These are phyloP conservation scores for Solanum sitiens DNA, from an alignment of 257 asterid genomes.

Conservation along the genomic window DNA sequence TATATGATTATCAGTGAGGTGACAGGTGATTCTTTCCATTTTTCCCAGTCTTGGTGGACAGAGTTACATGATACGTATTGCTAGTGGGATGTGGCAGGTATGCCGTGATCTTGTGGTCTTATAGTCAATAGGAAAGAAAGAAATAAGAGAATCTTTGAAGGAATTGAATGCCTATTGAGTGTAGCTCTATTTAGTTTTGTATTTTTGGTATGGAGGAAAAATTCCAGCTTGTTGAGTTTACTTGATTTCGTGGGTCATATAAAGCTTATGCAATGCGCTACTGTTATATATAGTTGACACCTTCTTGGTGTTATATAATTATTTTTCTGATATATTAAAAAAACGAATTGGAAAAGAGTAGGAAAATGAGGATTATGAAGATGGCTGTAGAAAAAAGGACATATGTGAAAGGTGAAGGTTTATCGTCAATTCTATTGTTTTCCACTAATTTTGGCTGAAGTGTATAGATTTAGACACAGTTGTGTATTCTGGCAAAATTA, in stretches of 20 bases:
- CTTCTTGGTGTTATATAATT: background rate
- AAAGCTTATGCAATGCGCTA: background rate
- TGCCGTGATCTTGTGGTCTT: background rate
- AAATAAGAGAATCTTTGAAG: background rate
- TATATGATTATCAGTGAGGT: background rate
- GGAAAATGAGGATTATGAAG: background rate
- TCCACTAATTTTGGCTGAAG: background rate
- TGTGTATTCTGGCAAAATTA: background rate
- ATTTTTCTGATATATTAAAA: background rate
- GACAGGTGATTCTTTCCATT: background rate
- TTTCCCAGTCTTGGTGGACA: background rate
- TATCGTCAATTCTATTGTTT: background rate
- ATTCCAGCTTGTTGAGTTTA: background rate
- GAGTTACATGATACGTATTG: background rate
- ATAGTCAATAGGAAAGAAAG: background rate
- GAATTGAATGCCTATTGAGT: background rate
- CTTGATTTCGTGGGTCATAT: background rate
- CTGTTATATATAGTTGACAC: background rate
- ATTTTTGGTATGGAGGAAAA: background rate
- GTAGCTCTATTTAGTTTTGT: background rate
- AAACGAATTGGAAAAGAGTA: background rate
- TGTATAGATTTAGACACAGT: background rate
- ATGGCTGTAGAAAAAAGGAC: background rate
- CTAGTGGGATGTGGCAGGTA: background rate
- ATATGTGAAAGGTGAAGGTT: background rate